Evolutionary conservation across 2,329 filamentous ascomycete species (phyloP).

Genomic region (Teratosphaeria zuluensis): DNA sequence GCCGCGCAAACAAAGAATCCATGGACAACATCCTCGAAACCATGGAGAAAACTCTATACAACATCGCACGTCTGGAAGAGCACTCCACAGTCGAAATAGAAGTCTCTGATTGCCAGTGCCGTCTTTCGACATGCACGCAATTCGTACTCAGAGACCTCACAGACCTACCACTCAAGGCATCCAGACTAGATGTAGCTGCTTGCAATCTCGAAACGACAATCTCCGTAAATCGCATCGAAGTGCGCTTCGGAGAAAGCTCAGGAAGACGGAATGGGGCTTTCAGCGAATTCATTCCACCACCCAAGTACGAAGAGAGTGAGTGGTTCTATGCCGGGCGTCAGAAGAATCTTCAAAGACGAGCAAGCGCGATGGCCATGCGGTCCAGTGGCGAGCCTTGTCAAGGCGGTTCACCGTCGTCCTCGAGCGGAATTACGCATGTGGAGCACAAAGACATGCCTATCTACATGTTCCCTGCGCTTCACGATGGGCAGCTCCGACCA

Average conservation of each 20-base stretch:
- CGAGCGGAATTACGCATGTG: background rate
- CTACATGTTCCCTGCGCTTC: too few relatives aligned
- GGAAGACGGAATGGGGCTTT: too few relatives aligned
- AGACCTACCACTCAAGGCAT: slow-evolving; percentile 6
- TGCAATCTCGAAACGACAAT: background rate
- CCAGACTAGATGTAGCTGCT: slow-evolving; percentile 6
- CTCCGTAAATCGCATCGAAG: too few relatives aligned
- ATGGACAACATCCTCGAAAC: slow-evolving; percentile 5
- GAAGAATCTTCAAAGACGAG: background rate
- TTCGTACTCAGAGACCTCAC: slow-evolving; percentile 9
- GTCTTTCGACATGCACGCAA: slow-evolving; percentile 4
- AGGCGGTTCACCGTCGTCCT: background rate
- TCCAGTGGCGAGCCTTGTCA: background rate
- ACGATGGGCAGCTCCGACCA: background rate
- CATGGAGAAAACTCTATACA: slow-evolving; percentile 7
- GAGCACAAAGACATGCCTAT: too few relatives aligned
- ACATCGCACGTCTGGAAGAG: slow-evolving; percentile 9
- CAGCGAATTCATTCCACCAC: background rate
- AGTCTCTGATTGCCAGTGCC: slow-evolving; percentile 5
- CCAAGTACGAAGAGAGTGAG: background rate
- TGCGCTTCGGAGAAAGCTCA: too few relatives aligned
- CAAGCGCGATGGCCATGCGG: background rate
- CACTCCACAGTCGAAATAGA: slow-evolving; percentile 7
- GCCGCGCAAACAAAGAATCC: slow-evolving; percentile 4
- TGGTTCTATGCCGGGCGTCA: background rate